Base-by-base conservation (phyloP, 192 early-diverging fungal species). In the Coemansia sp. region DNA sequence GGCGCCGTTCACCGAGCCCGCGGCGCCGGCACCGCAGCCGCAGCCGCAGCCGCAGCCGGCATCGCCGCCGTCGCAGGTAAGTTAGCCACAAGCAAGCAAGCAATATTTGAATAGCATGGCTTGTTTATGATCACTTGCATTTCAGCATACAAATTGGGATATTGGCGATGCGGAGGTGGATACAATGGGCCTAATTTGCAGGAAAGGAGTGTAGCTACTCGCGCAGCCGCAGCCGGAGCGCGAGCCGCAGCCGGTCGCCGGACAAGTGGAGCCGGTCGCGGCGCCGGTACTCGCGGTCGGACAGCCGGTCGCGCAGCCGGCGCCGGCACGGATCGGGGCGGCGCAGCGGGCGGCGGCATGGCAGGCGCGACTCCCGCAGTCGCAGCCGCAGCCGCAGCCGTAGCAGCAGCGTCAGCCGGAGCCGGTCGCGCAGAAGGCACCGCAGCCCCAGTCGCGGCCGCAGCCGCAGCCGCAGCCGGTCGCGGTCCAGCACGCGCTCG, bases 21-120 rank as follows among this genome's bases (percentile, higher is more conserved):
- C 58, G 43, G 12, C 69, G 60, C 39, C 50, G 66, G 31, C 22
- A 43, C 15, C 53, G 53, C 22, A 61, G 43, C 25, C 40, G 51
- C n/a, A 41, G 51, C 31, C 10, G 53, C 10, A 55, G 53, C 38
- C 36, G 51, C 14, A 28, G 51, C 51, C 39, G 44, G 9, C 43
- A 40, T 14, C 48, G 46, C 29, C 61, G 57, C 21, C 68, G 58
- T 51, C 57, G 57, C 43, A 71, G 68, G 68, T 71, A 71, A 64
- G 68, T 53, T 26, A 43, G 3, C n/a, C n/a, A n/a, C n/a, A n/a
- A n/a, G n/a, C n/a, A n/a, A n/a, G n/a, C n/a, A n/a, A n/a, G n/a
- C n/a, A n/a, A n/a, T n/a, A n/a, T n/a, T n/a, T n/a, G n/a, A n/a
- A n/a, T n/a, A n/a, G n/a, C n/a, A n/a, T n/a, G n/a, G n/a, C n/a